Base-by-base conservation (phyloP, 768 basidiomycete genomes). In the Phylloporus rhodoxanthus region DNA sequence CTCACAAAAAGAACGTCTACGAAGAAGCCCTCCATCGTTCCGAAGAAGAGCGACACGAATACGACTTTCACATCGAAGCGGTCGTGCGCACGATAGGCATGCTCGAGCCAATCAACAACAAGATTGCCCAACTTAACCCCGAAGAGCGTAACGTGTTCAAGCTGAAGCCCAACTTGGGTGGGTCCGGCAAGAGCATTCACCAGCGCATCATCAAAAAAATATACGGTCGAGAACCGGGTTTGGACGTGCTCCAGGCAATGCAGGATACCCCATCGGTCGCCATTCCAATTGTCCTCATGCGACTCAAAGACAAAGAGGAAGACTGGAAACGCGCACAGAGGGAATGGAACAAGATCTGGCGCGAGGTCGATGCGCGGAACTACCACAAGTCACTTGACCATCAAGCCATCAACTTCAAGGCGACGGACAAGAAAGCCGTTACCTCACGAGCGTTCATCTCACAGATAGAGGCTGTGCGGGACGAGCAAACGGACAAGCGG, bases 271-370 rank as follows among this genome's bases (percentile, higher is more conserved):
- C 96, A 0, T 81, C 82, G 13, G 70, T 85, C 14, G 89, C 95
- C 8, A 84, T 98, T 17, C 94, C 96, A 0, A 82, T 97, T 46
- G 91, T 99, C 1, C 76, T 99, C 8, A 72, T 78, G 41, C 81
- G 96, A 6, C 71, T 99, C 51, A 96, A 96, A 71, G 85, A 87
- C 68, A 98, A 98, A 70, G 95, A 98, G 64, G 92, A 92, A 53
- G 95, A 98, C 65, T 99, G 96, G 96, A 96, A 93, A 70, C 79
- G 92, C 19, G 95, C 92, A 15, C 92, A 96, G 66, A 70, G 92
- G 45, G 96, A 96, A 70, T 99, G 96, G 96, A 97, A 97, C 71
- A 90, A 95, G 66, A 88, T 97, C 45, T 99, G 96, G 96, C 74
- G 94, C 44, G 95, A 96, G 70, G 91, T 95, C 25, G 91, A 98